Evolutionary conservation across 805 yeast species (phyloP).

Genomic region (Wickerhamiella azyma): DNA sequence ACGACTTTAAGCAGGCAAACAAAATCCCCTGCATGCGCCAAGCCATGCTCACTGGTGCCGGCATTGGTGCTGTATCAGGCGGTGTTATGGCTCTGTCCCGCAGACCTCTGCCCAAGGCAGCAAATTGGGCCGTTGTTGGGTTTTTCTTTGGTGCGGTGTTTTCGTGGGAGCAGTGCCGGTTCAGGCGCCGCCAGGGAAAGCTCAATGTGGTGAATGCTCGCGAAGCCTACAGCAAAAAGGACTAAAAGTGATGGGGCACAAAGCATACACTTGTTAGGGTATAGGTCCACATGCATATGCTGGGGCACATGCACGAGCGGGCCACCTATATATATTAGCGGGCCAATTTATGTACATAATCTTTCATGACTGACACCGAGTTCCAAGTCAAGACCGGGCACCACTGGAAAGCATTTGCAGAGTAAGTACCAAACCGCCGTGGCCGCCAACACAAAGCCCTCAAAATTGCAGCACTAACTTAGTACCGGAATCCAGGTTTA

Average conservation of each 20-base stretch:
- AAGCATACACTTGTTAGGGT: background rate
- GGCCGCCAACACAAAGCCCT: background rate
- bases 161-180: constrained; percentile 89
- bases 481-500: background rate
- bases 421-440: background rate
- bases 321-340: background rate
- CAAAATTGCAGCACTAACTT: background rate
- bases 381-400: background rate
- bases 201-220: constrained; percentile 59
- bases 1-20: constrained; percentile 24
- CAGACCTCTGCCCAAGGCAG: constrained; percentile 32
- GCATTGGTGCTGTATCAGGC: constrained; percentile 22
- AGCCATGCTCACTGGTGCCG: constrained; percentile 26
- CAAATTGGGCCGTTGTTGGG: constrained; percentile 77
- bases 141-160: constrained; percentile 64
- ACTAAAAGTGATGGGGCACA: background rate
- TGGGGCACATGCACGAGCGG: background rate
- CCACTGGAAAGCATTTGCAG: background rate
- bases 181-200: constrained; percentile 50
- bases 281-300: background rate
- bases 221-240: constrained; percentile 19
- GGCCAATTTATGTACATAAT: background rate
- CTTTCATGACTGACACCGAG: background rate
- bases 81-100: constrained; percentile 21
- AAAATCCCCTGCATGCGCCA: constrained; percentile 28